Conservation (phyloP, 768 basidiomycete species). For the Amanita phalloides region DNA sequence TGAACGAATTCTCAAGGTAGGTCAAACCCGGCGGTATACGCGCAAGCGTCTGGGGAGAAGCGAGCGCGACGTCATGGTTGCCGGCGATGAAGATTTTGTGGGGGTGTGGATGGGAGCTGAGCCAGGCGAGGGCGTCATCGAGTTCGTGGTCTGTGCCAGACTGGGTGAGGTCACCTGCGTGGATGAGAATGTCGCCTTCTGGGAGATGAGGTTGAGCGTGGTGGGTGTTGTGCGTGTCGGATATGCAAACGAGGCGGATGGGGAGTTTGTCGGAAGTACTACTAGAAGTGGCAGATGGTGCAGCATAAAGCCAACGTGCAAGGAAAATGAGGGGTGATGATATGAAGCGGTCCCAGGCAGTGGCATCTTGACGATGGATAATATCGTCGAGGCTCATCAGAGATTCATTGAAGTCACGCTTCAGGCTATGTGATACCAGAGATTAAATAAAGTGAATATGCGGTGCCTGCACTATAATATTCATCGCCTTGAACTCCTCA, state of each 20-base stretch:
- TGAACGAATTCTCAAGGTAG: conserved; percentile 1
- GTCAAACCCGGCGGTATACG: neutral
- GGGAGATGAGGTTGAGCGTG: conserved; percentile 17
- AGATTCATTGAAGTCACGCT: no score
- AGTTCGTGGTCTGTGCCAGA: conserved; percentile 23
- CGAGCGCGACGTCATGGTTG: conserved; percentile 1
- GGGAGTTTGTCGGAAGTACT: neutral
- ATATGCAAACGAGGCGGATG: conserved; percentile 24
- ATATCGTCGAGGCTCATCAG: conserved; percentile 2
- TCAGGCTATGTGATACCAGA: no score
- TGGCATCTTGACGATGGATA: conserved; percentile 1
- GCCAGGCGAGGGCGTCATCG: conserved; percentile 18
- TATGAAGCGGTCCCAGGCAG: conserved; percentile 1
- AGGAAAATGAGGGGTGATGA: conserved; percentile 1
- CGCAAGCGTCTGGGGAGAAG: neutral
- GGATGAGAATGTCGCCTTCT: conserved; percentile 28
- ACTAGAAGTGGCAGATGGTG: neutral
- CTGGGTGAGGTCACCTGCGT: conserved; percentile 29
- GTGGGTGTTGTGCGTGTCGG: conserved; percentile 28
- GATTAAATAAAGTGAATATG: no score
- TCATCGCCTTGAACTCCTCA: no score
- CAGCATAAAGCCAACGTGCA: conserved; percentile 3
- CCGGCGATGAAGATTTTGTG: conserved; percentile 1
- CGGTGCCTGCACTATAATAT: no score
- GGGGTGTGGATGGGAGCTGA: conserved; percentile 8